Conservation (phyloP, 2,329 filamentous ascomycete genomes). For the Ampelomyces quisqualis region DNA sequence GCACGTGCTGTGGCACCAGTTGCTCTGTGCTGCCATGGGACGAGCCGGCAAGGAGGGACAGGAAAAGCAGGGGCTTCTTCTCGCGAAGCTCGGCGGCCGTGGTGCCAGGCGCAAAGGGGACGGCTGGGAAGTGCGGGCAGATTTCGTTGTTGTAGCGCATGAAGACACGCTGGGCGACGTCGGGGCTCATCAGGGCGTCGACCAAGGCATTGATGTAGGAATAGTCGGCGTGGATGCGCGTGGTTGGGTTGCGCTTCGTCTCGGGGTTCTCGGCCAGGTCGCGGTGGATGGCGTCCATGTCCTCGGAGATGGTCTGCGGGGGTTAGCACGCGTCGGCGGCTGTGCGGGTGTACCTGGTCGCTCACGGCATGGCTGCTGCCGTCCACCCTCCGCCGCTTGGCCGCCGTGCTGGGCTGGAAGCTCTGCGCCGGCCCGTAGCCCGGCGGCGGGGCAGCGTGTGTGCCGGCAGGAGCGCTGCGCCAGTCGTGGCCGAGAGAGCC, state of each 20-base stretch:
- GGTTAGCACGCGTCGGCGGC: too few species aligned
- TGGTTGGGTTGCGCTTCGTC: slow-evolving; percentile 35
- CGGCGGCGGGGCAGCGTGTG: slow-evolving; percentile 31
- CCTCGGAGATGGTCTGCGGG: slow-evolving; percentile 42
- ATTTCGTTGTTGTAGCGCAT: slow-evolving; percentile 57
- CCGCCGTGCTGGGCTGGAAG: slow-evolving; percentile 31
- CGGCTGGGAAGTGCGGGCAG: slow-evolving; percentile 57
- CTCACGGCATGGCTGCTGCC: slow-evolving; percentile 28
- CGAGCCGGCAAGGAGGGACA: slow-evolving; percentile 58
- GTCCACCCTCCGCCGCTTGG: slow-evolving; percentile 38
- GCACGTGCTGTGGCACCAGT: slow-evolving; percentile 54
- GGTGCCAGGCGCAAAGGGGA: slow-evolving; percentile 58
- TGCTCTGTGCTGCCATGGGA: slow-evolving; percentile 49
- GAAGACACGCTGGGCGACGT: slow-evolving; percentile 58
- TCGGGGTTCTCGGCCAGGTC: slow-evolving; percentile 40
- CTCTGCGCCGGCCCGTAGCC: slow-evolving; percentile 37
- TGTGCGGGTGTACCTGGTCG: too few species aligned
- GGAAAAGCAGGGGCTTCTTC: slow-evolving; percentile 61
- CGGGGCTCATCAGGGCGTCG: slow-evolving; percentile 53
- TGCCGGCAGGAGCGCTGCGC: slow-evolving; percentile 17
- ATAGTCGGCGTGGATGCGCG: slow-evolving; percentile 36
- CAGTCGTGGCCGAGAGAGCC: slow-evolving; percentile 36
- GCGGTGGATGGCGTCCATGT: slow-evolving; percentile 42
- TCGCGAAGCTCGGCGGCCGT: slow-evolving; percentile 57
- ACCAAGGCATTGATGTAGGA: slow-evolving; percentile 43